phyloP scores from a whole-genome alignment of 805 yeast genomes.

The Cyberlindnera mycetangii region DNA sequence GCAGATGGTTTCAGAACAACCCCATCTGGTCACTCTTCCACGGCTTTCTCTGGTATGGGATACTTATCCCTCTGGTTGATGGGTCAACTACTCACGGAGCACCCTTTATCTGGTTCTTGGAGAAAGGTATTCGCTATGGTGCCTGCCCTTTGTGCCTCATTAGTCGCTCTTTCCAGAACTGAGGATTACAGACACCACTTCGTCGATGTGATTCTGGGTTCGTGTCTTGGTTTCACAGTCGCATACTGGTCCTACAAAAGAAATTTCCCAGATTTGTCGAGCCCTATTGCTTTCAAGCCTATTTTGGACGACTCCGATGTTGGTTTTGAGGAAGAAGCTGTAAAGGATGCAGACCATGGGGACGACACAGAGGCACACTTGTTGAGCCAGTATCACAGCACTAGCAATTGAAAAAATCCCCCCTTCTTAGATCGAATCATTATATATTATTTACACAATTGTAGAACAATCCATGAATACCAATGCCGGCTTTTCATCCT shows the following conservation, averaged over 20 bases:
- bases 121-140: constrained; percentile 48
- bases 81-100: constrained; percentile 58
- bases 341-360: constrained; percentile 21
- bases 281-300: constrained; percentile 37
- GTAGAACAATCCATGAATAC: no score
- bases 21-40: constrained; percentile 78
- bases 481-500: no score
- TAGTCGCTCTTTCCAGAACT: constrained; percentile 82
- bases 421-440: background rate
- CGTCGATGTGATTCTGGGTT: constrained; percentile 76
- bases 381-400: constrained; percentile 11
- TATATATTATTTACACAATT: no score
- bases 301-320: constrained; percentile 40
- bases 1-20: constrained; percentile 78
- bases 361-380: constrained; percentile 16
- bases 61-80: constrained; percentile 61
- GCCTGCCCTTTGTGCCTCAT: constrained; percentile 67
- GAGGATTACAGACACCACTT: constrained; percentile 94
- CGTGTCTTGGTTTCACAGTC: constrained; percentile 56
- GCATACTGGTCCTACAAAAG: constrained; percentile 46
- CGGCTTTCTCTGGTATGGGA: constrained; percentile 66
- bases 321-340: constrained; percentile 24
- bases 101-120: constrained; percentile 57
- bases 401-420: background rate
- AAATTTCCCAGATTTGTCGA: constrained; percentile 37